These are phyloP conservation scores for Postia placenta DNA, from an alignment of 768 basidiomycete genomes.

Conservation along the genomic window DNA sequence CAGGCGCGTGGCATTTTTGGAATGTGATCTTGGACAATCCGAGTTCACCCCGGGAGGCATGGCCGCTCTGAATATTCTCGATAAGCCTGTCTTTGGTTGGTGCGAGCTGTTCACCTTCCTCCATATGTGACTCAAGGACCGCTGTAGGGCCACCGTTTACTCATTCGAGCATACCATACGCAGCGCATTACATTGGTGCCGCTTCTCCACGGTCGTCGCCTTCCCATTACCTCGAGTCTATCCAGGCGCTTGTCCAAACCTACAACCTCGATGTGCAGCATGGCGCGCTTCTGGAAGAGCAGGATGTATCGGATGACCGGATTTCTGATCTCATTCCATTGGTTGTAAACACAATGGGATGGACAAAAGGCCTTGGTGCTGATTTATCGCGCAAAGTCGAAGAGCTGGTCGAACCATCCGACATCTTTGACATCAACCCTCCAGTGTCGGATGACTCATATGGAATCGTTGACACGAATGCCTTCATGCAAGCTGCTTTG, in stretches of 20 bases:
- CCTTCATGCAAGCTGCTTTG: neutral
- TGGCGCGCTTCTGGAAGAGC: slow-evolving; percentile 23
- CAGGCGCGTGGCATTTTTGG: slow-evolving; percentile 80
- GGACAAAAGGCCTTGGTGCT: slow-evolving; percentile 89
- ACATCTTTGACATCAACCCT: slow-evolving; percentile 47
- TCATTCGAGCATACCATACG: slow-evolving; percentile 64
- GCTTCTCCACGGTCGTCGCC: slow-evolving; percentile 75
- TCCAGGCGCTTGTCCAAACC: slow-evolving; percentile 58
- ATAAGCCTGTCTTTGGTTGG: slow-evolving; percentile 64
- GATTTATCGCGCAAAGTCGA: slow-evolving; percentile 73
- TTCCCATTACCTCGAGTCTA: slow-evolving; percentile 63
- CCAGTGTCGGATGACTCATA: slow-evolving; percentile 8
- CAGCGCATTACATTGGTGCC: slow-evolving; percentile 79
- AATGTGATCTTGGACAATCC: slow-evolving; percentile 91
- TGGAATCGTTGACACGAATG: neutral
- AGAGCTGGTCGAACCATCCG: slow-evolving; percentile 50
- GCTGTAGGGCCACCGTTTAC: slow-evolving; percentile 79
- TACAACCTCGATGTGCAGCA: slow-evolving; percentile 68
- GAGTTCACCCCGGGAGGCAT: slow-evolving; percentile 88
- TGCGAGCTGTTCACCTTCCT: neutral
- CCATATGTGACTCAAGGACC: neutral
- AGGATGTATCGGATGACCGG: slow-evolving; percentile 29
- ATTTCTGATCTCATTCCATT: slow-evolving; percentile 66
- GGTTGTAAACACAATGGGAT: slow-evolving; percentile 95
- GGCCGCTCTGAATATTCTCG: slow-evolving; percentile 72